Conservation (phyloP, 2,329 filamentous ascomycete species). For the Cladosporium phlei region DNA sequence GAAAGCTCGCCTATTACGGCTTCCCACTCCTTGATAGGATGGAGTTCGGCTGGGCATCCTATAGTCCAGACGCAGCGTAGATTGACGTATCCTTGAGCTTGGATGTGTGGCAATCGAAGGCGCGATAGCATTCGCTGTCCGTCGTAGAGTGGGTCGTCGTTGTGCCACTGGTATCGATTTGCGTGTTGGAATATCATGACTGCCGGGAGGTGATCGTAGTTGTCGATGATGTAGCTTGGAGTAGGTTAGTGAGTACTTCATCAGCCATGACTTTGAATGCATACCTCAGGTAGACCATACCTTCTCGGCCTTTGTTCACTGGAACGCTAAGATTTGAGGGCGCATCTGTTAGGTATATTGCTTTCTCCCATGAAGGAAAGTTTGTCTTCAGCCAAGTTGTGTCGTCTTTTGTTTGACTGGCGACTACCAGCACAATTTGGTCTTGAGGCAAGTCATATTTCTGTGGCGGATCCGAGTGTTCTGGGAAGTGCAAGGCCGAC, state of each 20-base stretch:
- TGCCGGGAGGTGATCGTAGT: conserved; percentile 52
- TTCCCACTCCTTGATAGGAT: conserved; percentile 35
- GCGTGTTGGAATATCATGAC: conserved; percentile 57
- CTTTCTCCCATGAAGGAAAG: conserved; percentile 37
- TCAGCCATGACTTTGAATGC: conserved; percentile 13
- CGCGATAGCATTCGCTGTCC: conserved; percentile 46
- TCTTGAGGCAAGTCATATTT: too few relatives aligned
- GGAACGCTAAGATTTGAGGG: conserved; percentile 39
- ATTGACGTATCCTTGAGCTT: conserved; percentile 50
- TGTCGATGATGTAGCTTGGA: conserved; percentile 46
- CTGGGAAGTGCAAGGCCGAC: too few relatives aligned
- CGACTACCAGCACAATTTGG: conserved; percentile 27
- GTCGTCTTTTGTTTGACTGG: conserved; percentile 35
- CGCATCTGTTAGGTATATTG: conserved; percentile 43
- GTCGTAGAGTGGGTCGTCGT: conserved; percentile 48
- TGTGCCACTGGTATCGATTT: conserved; percentile 53
- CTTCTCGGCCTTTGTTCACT: conserved; percentile 46
- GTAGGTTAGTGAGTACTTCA: not conserved
- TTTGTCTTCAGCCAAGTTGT: conserved; percentile 38
- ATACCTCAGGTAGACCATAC: conserved; percentile 48
- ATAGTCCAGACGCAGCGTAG: conserved; percentile 50
- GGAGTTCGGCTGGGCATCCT: conserved; percentile 50
- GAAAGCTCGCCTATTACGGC: conserved; percentile 29
- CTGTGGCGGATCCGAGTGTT: too few relatives aligned
- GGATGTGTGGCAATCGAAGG: conserved; percentile 46